Evolutionary conservation across 2,329 filamentous ascomycete species (phyloP).

Genomic region (Aspergillus terreus): DNA sequence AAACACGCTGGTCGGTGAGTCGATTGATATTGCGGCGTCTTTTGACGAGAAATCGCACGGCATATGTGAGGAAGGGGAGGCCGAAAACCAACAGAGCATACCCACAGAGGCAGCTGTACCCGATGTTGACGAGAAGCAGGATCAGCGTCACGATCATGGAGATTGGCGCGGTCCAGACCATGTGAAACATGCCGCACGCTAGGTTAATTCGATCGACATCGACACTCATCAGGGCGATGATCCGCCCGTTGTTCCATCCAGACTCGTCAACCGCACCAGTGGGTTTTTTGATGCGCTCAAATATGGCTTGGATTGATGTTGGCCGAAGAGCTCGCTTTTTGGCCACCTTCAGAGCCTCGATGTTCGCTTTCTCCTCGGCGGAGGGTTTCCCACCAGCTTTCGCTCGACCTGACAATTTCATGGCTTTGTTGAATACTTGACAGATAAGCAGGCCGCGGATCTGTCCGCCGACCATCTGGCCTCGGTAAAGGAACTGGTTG

Average conservation of each 20-base stretch:
- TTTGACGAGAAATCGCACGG: constrained; percentile 71
- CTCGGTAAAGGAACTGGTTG: constrained; percentile 89
- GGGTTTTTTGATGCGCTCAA: constrained; percentile 21
- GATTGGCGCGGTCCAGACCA: constrained; percentile 84
- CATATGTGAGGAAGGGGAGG: constrained; percentile 71
- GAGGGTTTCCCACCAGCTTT: constrained; percentile 70
- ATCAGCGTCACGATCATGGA: constrained; percentile 73
- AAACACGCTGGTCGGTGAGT: constrained; percentile 86
- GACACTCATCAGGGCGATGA: constrained; percentile 91
- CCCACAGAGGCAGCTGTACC: constrained; percentile 83
- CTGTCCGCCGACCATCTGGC: constrained; percentile 89
- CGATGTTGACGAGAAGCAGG: constrained; percentile 79
- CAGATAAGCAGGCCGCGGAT: constrained; percentile 76
- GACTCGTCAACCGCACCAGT: constrained; percentile 46
- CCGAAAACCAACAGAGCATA: constrained; percentile 77
- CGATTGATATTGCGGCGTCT: constrained; percentile 82
- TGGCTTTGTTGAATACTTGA: constrained; percentile 86
- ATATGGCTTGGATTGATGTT: too few relatives aligned
- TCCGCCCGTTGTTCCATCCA: constrained; percentile 89
- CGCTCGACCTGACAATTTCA: constrained; percentile 82
- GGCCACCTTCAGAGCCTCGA: constrained; percentile 34
- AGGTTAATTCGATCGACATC: constrained; percentile 92
- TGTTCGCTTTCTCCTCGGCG: constrained; percentile 44
- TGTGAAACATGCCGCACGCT: constrained; percentile 82
- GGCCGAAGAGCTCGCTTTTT: too few relatives aligned